Base-by-base conservation (phyloP, 2,329 filamentous ascomycete species). In the Emmonsiellopsis sp. region DNA sequence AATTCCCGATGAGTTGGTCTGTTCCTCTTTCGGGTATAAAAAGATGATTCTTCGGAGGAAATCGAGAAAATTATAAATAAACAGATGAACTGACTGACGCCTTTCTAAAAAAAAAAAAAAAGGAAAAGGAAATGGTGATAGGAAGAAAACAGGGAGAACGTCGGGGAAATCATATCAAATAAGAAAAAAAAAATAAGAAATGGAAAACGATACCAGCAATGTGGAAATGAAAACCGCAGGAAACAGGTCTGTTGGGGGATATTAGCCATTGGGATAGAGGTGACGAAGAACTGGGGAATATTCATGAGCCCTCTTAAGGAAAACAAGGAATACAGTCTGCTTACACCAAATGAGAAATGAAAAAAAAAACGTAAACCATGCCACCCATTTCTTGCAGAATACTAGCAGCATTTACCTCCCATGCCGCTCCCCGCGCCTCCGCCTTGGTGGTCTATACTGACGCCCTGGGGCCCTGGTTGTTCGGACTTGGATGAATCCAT, bases 401-500 rank as follows among this genome's bases (percentile, higher is more conserved):
- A n/a, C 64, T 83, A 94, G 70, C 89, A 94, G 77, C 89, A 95
- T 74, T 89, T 89, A 66, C 83, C 78, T 52, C 79, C 78, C 55
- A 78, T 65, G 55, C 77, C 77, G 48, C 77, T 76, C 59, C 67
- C 70, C 56, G 64, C 55, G 30, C 70, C 70, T 48, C 78, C 79
- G 61, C 80, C 79, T 64, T 78, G 73, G 63, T 82, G 80, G 61
- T 81, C 79, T 63, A 91, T 86, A 67, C 84, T 87, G 63, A 91
- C 84, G 45, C 83, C 83, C 57, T 75, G 71, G 37, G 72, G 63
- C 35, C 77, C 72, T 37, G 78, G 72, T 64, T 83, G 80, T 62
- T 93, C 87, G 59, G 82, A 82, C 78, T 92, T 89, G 61, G 85
- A 83, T 59, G 85, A 94, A 71, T 97, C 92, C 73, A 96, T 93